Percentiles rank a stretch among this genome's conserved stretches.
These are phyloP conservation scores for Aspergillus mulundensis DNA, from an alignment of 495 filamentous ascomycete genomes.

Conservation along the genomic window DNA sequence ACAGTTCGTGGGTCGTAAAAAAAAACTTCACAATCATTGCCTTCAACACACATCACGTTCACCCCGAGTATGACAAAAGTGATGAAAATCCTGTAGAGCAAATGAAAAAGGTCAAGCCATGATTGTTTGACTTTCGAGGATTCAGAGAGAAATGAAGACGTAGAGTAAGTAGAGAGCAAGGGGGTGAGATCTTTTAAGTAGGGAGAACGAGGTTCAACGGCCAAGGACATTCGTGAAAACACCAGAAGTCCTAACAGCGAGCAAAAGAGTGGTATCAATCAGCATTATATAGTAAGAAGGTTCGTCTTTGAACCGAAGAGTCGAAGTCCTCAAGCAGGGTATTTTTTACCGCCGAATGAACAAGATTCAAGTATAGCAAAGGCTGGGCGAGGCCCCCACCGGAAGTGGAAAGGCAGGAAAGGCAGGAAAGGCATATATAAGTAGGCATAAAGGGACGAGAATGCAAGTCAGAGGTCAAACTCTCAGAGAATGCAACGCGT, in stretches of 20 bases:
- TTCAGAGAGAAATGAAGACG: conserved; percentile 5
- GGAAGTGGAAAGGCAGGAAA: background rate
- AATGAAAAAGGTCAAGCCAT: background rate
- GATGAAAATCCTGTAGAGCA: background rate
- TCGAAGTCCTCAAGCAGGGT: conserved; percentile 5
- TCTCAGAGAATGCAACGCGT: conserved; percentile 20
- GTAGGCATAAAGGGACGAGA: conserved; percentile 5
- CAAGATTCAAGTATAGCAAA: background rate
- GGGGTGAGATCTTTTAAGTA: no score
- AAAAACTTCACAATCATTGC: background rate
- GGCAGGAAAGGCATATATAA: conserved; percentile 10
- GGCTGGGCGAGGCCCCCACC: background rate
- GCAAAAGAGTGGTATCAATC: conserved; percentile 39
- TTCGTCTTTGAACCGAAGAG: conserved; percentile 17
- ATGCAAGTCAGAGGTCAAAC: conserved; percentile 18
- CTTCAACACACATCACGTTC: background rate
- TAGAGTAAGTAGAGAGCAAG: no score
- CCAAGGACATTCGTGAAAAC: conserved; percentile 21
- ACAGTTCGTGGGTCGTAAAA: background rate
- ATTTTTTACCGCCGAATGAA: conserved; percentile 10
- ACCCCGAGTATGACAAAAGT: no score
- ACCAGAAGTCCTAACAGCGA: conserved; percentile 16
- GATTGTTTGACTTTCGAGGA: background rate
- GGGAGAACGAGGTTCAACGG: no score
- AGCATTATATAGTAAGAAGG: conserved; percentile 24